A percentile compares a stretch with the other conserved stretches of the same genome.
phyloP scores from a whole-genome alignment of 345 rosid genomes.

The Citrus unshiu region DNA sequence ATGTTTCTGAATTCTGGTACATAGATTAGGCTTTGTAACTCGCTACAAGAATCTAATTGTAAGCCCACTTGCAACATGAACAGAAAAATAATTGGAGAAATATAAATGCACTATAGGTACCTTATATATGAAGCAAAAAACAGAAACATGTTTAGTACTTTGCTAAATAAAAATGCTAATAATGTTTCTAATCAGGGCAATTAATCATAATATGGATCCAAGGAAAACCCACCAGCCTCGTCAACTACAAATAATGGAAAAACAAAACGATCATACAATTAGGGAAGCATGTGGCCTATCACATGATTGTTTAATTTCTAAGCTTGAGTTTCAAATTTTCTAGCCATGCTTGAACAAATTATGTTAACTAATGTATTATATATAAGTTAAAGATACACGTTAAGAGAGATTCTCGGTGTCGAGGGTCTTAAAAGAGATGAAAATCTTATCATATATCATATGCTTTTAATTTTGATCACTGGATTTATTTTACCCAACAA shows the following conservation, averaged over 20 bases:
- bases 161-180: background rate
- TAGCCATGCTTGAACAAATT: too few relatives aligned
- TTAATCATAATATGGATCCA: background rate
- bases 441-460: too few relatives aligned
- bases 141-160: slow-evolving; percentile 17
- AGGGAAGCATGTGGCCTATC: too few relatives aligned
- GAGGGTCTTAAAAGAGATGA: too few relatives aligned
- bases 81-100: background rate
- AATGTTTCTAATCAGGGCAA: background rate
- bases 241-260: background rate
- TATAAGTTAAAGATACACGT: too few relatives aligned
- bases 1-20: too few relatives aligned
- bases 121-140: background rate
- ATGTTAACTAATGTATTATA: too few relatives aligned
- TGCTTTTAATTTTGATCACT: background rate
- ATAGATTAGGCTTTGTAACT: background rate
- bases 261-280: background rate
- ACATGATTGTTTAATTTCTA: too few relatives aligned
- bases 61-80: background rate
- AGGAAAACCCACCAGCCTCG: background rate
- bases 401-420: too few relatives aligned
- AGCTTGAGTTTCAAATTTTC: too few relatives aligned
- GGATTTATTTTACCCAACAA: background rate
- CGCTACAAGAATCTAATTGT: too few relatives aligned
- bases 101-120: too few relatives aligned